Base-by-base conservation (phyloP, 2,329 filamentous ascomycete species). In the Arthrinium puccinioides region DNA sequence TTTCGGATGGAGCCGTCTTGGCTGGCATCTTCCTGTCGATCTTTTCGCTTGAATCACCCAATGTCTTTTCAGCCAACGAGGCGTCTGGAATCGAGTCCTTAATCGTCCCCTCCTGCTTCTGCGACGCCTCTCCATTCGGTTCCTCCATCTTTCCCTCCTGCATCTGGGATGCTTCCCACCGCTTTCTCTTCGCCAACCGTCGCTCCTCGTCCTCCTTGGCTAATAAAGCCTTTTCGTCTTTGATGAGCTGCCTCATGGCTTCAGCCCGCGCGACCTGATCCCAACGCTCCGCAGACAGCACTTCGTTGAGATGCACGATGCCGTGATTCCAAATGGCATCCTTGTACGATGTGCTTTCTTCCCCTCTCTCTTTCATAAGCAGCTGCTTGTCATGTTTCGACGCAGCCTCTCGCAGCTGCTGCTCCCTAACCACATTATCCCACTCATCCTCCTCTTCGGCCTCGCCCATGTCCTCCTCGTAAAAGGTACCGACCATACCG, bases 381-480 rank as follows among this genome's bases (percentile, higher is more conserved):
- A 9, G 24, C 24, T 26, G 24, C 14, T 7, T 13, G 15, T 9
- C 13, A 9, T n/a, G 11, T n/a, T 34, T 21, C 11, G 36, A n/a
- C 14, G 21, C n/a, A 16, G 27, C 21, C n/a, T 13, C 31, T 16
- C 25, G 19, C 31, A 9, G 11, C 36, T n/a, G n/a, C 33, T 42
- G 33, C 26, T 34, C 26, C 27, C 25, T 19, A 23, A 47, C 15
- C 30, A 47, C 32, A 3, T 15, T 15, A 20, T 57, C 54, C 54
- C 74, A 79, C 14, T 42, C 32, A 46, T 79, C 75, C 40, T 74
- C 70, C 5, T 56, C 44, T 23, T 36, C 20, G 0, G 63, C 60
- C 0, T 47, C 44, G 8, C 44, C 32, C 5, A 59, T 14, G 2
- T 43, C 36, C 1, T 67, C 60, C 4, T 69, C 64, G 9, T 60